Percentiles rank a stretch among this genome's conserved stretches.
Conservation (phyloP, 257 asterid species). For the Salvia hispanica region DNA sequence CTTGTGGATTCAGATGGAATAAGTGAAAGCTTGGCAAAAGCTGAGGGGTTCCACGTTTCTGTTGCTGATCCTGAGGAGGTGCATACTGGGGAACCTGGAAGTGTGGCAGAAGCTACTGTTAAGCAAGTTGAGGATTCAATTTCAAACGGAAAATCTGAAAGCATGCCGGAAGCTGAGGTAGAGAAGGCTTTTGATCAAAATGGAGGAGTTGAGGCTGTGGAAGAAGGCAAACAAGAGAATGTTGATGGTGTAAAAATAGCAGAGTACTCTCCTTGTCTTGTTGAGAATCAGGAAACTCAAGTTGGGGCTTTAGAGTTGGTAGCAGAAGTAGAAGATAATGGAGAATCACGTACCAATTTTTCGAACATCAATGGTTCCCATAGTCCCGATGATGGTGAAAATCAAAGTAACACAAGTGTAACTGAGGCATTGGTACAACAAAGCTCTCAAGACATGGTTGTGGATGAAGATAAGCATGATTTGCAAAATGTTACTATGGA, state of each 20-base stretch:
- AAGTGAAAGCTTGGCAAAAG: slow-evolving; percentile 31
- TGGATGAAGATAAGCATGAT: slow-evolving; percentile 29
- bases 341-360: slow-evolving; percentile 17
- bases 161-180: slow-evolving; percentile 31
- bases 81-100: slow-evolving; percentile 22
- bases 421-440: slow-evolving; percentile 30
- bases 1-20: slow-evolving; percentile 25
- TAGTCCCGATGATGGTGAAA: too few relatives aligned
- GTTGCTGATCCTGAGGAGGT: slow-evolving; percentile 22
- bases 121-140: slow-evolving; percentile 24
- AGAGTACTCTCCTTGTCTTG: slow-evolving; percentile 28
- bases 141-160: slow-evolving; percentile 22
- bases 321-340: slow-evolving; percentile 30
- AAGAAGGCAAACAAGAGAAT: slow-evolving; percentile 26
- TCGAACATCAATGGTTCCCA: not conserved
- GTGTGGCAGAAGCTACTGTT: slow-evolving; percentile 33
- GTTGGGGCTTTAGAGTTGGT: slow-evolving; percentile 25
- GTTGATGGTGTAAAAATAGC: slow-evolving; percentile 24
- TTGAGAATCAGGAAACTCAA: slow-evolving; percentile 36
- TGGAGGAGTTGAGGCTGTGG: slow-evolving; percentile 27
- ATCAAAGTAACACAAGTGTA: slow-evolving; percentile 23
- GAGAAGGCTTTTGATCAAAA: slow-evolving; percentile 33
- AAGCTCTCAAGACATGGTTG: slow-evolving; percentile 26
- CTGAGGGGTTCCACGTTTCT: slow-evolving; percentile 29
- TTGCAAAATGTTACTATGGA: slow-evolving; percentile 26